Conservation (phyloP, 805 yeast species). For the Sugiyamaella chiloensis region DNA sequence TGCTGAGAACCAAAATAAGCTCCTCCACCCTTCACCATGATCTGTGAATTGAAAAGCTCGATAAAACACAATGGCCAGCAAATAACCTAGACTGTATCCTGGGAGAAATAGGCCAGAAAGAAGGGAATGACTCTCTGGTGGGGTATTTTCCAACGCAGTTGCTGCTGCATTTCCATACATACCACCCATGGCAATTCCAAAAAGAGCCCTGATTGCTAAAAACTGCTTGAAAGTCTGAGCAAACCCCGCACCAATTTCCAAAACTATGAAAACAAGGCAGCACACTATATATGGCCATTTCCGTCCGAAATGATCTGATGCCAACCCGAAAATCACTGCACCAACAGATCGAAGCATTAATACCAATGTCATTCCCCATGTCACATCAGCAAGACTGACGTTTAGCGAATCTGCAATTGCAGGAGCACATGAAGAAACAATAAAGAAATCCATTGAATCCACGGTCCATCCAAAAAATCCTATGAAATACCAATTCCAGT, state of each 20-base stretch:
- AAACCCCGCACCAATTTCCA: conserved; percentile 68
- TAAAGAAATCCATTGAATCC: conserved; percentile 69
- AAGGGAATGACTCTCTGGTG: conserved; percentile 54
- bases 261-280: conserved; percentile 47
- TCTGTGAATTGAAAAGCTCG: conserved; percentile 52
- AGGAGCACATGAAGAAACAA: conserved; percentile 52
- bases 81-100: conserved; percentile 73
- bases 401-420: conserved; percentile 49
- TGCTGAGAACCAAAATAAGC: conserved; percentile 69
- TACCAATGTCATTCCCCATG: conserved; percentile 71
- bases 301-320: conserved; percentile 60
- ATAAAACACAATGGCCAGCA: conserved; percentile 58
- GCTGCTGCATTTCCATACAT: conserved; percentile 63
- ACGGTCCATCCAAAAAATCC: conserved; percentile 65
- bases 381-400: conserved; percentile 45
- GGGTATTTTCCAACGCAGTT: conserved; percentile 63
- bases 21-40: conserved; percentile 61
- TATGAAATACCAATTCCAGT: conserved; percentile 57
- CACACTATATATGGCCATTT: conserved; percentile 59
- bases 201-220: conserved; percentile 58
- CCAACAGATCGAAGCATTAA: conserved; percentile 70
- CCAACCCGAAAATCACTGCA: conserved; percentile 60
- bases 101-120: conserved; percentile 71
- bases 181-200: conserved; percentile 72
- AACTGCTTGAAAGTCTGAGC: conserved; percentile 55